Percentiles rank a stretch among this genome's conserved stretches.
Conservation (phyloP, 306 rosid genomes). For the Pyrus communis region DNA sequence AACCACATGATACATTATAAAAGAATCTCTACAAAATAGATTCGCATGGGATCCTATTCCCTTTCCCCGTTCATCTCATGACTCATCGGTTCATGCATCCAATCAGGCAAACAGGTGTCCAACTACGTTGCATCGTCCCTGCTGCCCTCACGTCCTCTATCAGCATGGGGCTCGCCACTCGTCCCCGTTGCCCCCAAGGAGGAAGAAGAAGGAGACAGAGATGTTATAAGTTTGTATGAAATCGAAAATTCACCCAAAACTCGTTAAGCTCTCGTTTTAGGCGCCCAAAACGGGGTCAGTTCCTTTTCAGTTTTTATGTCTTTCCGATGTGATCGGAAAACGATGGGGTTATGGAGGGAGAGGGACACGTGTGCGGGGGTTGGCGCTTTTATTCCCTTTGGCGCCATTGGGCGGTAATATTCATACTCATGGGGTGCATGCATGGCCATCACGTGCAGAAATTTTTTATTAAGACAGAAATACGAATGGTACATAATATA, state of each 20-base stretch:
- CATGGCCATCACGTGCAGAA: neutral
- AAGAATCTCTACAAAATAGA: too few species aligned
- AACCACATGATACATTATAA: rapidly evolving
- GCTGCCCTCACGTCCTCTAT: neutral
- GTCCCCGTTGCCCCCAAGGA: too few species aligned
- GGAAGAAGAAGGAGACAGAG: too few species aligned
- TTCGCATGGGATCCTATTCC: neutral
- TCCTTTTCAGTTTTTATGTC: too few species aligned
- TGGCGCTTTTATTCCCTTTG: neutral
- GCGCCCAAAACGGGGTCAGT: too few species aligned
- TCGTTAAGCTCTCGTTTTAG: too few species aligned
- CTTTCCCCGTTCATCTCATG: slow-evolving; percentile 18
- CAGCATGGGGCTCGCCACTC: neutral
- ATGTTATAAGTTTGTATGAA: too few species aligned
- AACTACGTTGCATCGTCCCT: neutral
- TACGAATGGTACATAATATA: too few species aligned
- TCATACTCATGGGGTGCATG: neutral
- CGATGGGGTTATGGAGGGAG: neutral
- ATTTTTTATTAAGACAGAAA: too few species aligned
- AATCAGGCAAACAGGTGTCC: neutral
- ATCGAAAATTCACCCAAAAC: too few species aligned
- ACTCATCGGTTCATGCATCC: slow-evolving; percentile 5
- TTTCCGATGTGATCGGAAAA: neutral
- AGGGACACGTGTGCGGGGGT: neutral
- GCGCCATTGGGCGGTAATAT: neutral